Evolutionary conservation across 2,329 filamentous ascomycete species (phyloP), one percentile per base, ranked within the genome.

Genomic region (Delphinella strobiligena): DNA sequence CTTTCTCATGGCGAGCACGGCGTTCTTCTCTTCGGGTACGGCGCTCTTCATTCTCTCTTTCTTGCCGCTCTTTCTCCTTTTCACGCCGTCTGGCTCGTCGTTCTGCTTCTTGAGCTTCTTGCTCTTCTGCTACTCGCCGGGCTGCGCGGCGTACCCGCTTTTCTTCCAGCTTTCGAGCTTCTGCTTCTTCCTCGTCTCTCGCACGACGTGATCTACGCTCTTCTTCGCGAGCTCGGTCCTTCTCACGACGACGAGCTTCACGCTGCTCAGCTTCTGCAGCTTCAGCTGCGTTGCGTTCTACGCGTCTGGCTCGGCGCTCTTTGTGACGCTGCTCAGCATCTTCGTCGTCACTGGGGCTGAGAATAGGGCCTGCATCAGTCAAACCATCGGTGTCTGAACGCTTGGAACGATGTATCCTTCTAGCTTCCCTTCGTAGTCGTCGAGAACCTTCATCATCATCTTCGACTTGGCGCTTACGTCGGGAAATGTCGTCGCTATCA

Each of bases 151-250:
- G 50, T 32, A 56, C 55, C 14, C 60, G 55, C 47, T 61, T 61
- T 42, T 63, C 61, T 9, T 61, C 59, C 41, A 55, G 53, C 31
- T 54, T 54, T 35, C 60, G 55, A n/a, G 58, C 53, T 38, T 61
- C 56, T 30, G 53, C 52, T 34, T 62, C 59, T 16, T 47, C 40
- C 11, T 45, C 43, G 14, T 45, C 43, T 19, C 38, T 35, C 12
- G 24, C 11, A 4, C 34, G 33, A 22, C 56, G 58, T 54, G 56
- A 41, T 54, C 54, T 17, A 53, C 55, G 29, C 51, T 54, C 47
- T 57, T 60, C 52, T 56, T 59, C 44, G 59, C 56, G 19, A 55
- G 50, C 32, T 50, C 49, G 35, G 52, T 59, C 55, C 27, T 55
- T 56, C 36, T 61, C 58, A 27, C 58, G 57, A 30, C 59, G 55